Percentiles rank a stretch among this genome's conserved stretches.
Conservation (phyloP, 805 yeast genomes). For the Zygosaccharomyces lentus region DNA sequence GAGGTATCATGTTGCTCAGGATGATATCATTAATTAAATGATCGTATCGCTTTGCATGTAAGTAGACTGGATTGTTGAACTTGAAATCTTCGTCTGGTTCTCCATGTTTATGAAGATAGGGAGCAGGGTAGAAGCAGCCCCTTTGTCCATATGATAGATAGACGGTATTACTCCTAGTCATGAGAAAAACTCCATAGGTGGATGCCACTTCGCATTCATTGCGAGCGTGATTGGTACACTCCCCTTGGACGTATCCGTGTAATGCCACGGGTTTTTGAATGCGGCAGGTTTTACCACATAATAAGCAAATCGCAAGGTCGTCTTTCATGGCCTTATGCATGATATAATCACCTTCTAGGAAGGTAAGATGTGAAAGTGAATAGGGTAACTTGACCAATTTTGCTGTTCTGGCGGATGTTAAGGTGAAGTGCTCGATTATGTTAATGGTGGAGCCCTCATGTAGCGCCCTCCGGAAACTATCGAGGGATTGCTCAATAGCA, state of each 20-base stretch:
- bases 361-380: slow-evolving; percentile 53
- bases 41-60: slow-evolving; percentile 59
- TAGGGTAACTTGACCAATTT: slow-evolving; percentile 60
- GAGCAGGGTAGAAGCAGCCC: slow-evolving; percentile 82
- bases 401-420: slow-evolving; percentile 46
- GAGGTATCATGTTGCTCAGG: slow-evolving; percentile 75
- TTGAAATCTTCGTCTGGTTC: slow-evolving; percentile 73
- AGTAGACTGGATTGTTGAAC: slow-evolving; percentile 64
- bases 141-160: slow-evolving; percentile 55
- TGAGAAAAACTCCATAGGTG: slow-evolving; percentile 26
- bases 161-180: slow-evolving; percentile 30
- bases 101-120: slow-evolving; percentile 82
- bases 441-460: neutral
- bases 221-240: slow-evolving; percentile 68
- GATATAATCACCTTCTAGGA: slow-evolving; percentile 41
- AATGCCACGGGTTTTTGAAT: slow-evolving; percentile 52
- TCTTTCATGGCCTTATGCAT: slow-evolving; percentile 36
- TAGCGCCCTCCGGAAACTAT: neutral
- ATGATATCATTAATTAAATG: slow-evolving; percentile 63
- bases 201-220: slow-evolving; percentile 47
- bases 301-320: slow-evolving; percentile 84
- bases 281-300: slow-evolving; percentile 68
- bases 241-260: slow-evolving; percentile 57
- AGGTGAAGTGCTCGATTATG: neutral
- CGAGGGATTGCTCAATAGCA: slow-evolving; percentile 1